phyloP scores from a whole-genome alignment of 768 basidiomycete species.

The Russula griseocarnosa region DNA sequence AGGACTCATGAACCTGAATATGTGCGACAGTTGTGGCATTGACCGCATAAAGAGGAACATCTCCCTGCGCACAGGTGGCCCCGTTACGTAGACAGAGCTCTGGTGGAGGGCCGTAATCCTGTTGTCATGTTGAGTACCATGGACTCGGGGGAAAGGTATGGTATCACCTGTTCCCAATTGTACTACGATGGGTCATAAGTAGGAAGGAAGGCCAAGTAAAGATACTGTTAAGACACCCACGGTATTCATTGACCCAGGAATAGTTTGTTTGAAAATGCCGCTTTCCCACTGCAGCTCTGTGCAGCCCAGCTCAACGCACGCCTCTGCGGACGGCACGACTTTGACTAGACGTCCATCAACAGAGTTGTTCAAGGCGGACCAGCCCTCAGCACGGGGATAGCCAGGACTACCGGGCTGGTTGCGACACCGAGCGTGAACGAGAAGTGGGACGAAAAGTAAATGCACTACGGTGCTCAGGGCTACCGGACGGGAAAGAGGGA shows the following conservation, averaged over 20 bases:
- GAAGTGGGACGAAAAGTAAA: not conserved
- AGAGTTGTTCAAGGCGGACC: conserved; percentile 22
- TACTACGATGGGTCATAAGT: conserved; percentile 4
- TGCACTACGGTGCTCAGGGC: not conserved
- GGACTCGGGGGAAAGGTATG: not conserved
- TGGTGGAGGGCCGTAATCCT: conserved; percentile 19
- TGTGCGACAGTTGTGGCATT: conserved; percentile 22
- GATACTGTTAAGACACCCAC: conserved; percentile 13
- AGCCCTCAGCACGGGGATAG: conserved; percentile 16
- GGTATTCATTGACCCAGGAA: conserved; percentile 26
- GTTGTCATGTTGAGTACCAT: not conserved
- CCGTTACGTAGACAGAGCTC: conserved; percentile 21
- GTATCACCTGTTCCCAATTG: conserved; percentile 27
- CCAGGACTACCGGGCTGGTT: conserved; percentile 25
- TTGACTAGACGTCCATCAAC: conserved; percentile 18
- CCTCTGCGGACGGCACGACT: conserved; percentile 21
- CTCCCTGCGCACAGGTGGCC: conserved; percentile 21
- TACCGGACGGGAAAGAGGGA: not conserved
- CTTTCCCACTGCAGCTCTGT: conserved; percentile 24
- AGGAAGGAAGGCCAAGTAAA: not conserved
- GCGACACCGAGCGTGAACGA: conserved; percentile 19
- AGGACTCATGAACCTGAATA: conserved; percentile 18
- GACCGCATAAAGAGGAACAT: conserved; percentile 23
- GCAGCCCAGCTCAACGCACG: conserved; percentile 15
- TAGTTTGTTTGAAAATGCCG: conserved; percentile 17